These are phyloP conservation scores for Fragaria ananassa DNA, from an alignment of 306 rosid genomes.

Conservation along the genomic window DNA sequence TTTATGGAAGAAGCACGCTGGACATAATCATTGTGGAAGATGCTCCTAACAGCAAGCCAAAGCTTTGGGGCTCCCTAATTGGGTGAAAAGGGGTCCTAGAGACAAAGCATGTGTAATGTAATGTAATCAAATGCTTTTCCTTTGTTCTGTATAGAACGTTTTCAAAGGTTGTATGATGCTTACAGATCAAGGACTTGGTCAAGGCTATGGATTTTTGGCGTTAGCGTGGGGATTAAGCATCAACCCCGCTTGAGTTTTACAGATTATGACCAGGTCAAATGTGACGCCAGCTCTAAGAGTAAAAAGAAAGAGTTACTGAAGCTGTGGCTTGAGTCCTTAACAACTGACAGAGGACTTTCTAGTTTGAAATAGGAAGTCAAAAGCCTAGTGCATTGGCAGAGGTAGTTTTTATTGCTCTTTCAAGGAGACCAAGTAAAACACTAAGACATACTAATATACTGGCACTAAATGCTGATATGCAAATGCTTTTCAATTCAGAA, in stretches of 20 bases:
- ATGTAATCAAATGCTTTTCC: background rate
- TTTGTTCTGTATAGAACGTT: background rate
- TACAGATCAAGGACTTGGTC: background rate
- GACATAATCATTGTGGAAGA: constrained; percentile 8
- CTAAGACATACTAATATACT: background rate
- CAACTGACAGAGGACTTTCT: background rate
- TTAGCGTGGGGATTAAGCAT: background rate
- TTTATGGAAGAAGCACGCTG: background rate
- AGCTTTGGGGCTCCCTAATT: background rate
- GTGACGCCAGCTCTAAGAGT: background rate
- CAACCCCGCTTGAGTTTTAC: background rate
- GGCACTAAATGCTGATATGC: background rate
- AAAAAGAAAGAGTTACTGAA: background rate
- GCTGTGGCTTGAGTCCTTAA: background rate
- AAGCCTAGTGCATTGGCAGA: background rate
- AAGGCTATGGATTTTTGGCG: background rate
- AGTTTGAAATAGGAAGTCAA: background rate
- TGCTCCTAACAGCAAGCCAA: background rate
- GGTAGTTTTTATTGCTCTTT: background rate
- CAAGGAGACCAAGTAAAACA: background rate
- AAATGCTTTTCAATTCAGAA: background rate
- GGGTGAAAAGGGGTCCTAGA: background rate
- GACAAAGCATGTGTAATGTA: background rate
- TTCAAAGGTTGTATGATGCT: background rate
- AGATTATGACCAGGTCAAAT: background rate